Conservation (phyloP, 2,329 filamentous ascomycete genomes). For the Beauveria brongniartii region DNA sequence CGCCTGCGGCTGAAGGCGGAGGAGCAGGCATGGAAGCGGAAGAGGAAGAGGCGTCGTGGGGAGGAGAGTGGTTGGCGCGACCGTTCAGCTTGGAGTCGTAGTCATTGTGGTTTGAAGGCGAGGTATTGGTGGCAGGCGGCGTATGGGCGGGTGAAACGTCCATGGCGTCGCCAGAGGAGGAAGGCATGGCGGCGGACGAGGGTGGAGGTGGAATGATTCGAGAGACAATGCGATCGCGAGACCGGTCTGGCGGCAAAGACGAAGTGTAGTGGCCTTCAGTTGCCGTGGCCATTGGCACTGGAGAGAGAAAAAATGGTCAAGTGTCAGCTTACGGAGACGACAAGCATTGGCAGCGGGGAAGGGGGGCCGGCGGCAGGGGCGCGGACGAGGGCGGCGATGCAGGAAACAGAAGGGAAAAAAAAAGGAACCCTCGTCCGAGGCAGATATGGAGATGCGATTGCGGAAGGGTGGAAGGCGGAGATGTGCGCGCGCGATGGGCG, state of each 20-base stretch:
- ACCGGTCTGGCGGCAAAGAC: conserved; percentile 30
- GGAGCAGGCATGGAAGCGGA: conserved; percentile 43
- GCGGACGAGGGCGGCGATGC: background rate
- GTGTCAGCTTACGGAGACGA: conserved; percentile 7
- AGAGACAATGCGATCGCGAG: conserved; percentile 38
- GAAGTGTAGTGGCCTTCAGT: conserved; percentile 42
- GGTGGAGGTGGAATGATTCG: conserved; percentile 48
- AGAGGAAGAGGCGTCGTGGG: conserved; percentile 29
- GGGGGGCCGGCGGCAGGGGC: background rate
- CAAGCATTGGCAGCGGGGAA: conserved; percentile 6
- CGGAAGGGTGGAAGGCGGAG: conserved; percentile 2
- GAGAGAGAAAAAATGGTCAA: background rate
- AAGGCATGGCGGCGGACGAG: conserved; percentile 51
- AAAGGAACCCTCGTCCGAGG: background rate
- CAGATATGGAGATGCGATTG: background rate
- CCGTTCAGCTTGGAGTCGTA: conserved; percentile 28
- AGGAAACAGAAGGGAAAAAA: background rate
- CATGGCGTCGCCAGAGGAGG: conserved; percentile 52
- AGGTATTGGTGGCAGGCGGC: conserved; percentile 39
- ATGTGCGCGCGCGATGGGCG: conserved; percentile 27
- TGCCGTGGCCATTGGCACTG: conserved; percentile 45
- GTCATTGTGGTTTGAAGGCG: conserved; percentile 37
- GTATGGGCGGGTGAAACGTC: conserved; percentile 34
- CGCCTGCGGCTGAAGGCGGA: conserved; percentile 53
- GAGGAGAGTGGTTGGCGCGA: conserved; percentile 29